Conservation (phyloP, 1,284 basidiomycete species). For the Amylostereum areolatum region DNA sequence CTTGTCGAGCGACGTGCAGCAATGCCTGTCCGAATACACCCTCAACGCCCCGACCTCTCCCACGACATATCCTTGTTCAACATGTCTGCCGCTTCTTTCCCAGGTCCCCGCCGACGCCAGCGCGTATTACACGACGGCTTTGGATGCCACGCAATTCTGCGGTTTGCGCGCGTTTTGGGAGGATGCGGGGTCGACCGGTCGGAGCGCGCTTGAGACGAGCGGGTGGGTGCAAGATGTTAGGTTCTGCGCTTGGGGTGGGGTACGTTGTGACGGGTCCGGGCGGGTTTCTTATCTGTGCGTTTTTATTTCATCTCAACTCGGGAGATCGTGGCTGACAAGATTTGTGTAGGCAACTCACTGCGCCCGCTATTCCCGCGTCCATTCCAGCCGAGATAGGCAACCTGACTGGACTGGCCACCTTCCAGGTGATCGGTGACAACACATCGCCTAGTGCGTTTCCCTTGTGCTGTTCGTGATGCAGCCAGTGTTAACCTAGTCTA, state of each 20-base stretch:
- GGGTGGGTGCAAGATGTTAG: constrained; percentile 42
- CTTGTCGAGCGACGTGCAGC: constrained; percentile 34
- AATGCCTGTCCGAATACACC: constrained; percentile 42
- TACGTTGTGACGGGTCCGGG: constrained; percentile 36
- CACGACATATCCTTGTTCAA: constrained; percentile 39
- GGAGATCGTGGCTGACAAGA: not conserved
- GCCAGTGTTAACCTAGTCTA: too few relatives aligned
- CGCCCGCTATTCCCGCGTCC: constrained; percentile 40
- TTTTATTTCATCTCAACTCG: not conserved
- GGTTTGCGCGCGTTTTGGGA: constrained; percentile 44
- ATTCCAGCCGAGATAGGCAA: constrained; percentile 38
- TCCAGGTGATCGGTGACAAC: constrained; percentile 38
- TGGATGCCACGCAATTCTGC: constrained; percentile 41
- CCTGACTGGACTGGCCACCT: constrained; percentile 32
- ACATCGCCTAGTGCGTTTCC: constrained; percentile 30
- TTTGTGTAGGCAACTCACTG: constrained; percentile 33
- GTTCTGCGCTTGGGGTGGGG: constrained; percentile 45
- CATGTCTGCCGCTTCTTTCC: constrained; percentile 37
- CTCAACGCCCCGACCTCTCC: constrained; percentile 41
- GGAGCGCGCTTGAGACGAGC: constrained; percentile 32
- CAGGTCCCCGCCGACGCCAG: constrained; percentile 29
- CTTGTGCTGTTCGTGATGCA: too few relatives aligned
- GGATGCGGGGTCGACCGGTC: constrained; percentile 32
- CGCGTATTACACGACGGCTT: constrained; percentile 20
- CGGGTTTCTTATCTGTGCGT: constrained; percentile 40